A percentile compares a stretch with the other conserved stretches of the same genome.
phyloP scores from a whole-genome alignment of 305 asterid genomes.

The Solanum hybrid region DNA sequence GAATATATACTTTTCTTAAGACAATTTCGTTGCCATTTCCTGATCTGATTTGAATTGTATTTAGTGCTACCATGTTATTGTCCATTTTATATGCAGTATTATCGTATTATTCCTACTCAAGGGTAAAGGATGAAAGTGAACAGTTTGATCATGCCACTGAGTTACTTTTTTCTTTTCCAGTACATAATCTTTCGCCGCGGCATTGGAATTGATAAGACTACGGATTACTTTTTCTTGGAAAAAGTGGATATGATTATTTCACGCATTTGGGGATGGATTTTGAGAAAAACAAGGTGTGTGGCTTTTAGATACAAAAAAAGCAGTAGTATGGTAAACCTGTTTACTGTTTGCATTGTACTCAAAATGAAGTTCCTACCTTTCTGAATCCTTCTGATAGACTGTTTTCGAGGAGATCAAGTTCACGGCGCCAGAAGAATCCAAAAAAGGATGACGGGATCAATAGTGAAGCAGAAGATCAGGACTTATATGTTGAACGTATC shows the following conservation, averaged over 20 bases:
- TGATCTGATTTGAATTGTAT: neutral
- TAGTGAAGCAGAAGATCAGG: conserved; percentile 39
- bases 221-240: conserved; percentile 89
- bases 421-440: conserved; percentile 26
- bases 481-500: conserved; percentile 73
- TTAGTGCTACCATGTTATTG: neutral
- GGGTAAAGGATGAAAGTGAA: conserved; percentile 4
- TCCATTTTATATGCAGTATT: neutral
- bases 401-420: conserved; percentile 47
- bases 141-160: conserved; percentile 18
- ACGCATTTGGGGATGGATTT: conserved; percentile 74
- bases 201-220: conserved; percentile 84
- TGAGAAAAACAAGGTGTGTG: conserved; percentile 67
- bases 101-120: neutral
- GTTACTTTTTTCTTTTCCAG: conserved; percentile 27
- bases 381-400: conserved; percentile 25
- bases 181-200: conserved; percentile 93
- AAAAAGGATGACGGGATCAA: conserved; percentile 43
- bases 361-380: neutral
- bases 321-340: neutral
- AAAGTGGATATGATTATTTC: conserved; percentile 74
- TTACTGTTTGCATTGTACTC: neutral
- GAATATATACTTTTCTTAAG: neutral
- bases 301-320: neutral
- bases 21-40: neutral